A percentile compares a stretch with the other conserved stretches of the same genome.
Conservation (phyloP, 371 early-diverging fungal genomes). For the Fennellomyces sp. region DNA sequence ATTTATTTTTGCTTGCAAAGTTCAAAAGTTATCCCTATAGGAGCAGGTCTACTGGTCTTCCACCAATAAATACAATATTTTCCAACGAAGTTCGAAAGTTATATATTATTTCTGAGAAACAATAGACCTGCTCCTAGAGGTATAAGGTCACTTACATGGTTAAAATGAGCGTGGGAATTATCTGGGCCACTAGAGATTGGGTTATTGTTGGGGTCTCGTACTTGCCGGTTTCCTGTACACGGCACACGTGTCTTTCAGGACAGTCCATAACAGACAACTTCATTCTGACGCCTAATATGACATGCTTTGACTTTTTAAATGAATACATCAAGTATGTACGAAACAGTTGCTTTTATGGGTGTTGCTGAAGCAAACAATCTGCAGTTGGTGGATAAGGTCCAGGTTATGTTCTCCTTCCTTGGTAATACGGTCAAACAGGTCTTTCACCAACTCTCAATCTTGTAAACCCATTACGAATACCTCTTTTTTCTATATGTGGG, state of each 20-base stretch:
- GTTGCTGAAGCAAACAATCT: not conserved
- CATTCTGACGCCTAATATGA: not conserved
- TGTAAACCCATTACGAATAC: not conserved
- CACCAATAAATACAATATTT: too few species aligned
- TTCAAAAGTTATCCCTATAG: too few species aligned
- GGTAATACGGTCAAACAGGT: not conserved
- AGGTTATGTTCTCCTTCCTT: not conserved
- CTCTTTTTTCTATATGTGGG: conserved; percentile 4
- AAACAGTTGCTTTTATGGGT: not conserved
- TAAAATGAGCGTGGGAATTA: not conserved
- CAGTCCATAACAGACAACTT: conserved; percentile 1
- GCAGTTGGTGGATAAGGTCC: not conserved
- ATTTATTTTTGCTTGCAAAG: conserved; percentile 1
- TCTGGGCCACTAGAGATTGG: not conserved
- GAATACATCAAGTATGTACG: not conserved
- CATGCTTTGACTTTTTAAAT: not conserved
- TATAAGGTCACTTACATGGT: too few species aligned
- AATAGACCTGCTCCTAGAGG: too few species aligned
- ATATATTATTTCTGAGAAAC: too few species aligned
- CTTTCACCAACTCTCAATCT: conserved; percentile 1
- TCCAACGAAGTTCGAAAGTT: too few species aligned
- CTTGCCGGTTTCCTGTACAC: not conserved
- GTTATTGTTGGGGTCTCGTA: not conserved
- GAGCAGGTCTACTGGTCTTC: too few species aligned
- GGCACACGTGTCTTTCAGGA: conserved; percentile 7